Base-by-base conservation (phyloP, 257 asterid species). In the Haberlea rhodopensis region DNA sequence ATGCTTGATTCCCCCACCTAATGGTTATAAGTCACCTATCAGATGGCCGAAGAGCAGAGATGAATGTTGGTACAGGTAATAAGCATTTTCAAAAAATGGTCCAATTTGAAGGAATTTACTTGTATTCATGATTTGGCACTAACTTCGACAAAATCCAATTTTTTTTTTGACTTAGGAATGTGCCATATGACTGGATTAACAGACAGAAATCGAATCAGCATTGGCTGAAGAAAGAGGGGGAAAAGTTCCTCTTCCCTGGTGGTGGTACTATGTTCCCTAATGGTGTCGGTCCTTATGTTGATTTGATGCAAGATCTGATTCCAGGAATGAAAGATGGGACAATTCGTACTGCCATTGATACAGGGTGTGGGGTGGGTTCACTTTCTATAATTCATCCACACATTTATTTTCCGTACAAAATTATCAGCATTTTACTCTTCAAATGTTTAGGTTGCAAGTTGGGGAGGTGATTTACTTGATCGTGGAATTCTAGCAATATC, bases 251-350 rank as follows among this genome's bases (percentile, higher is more conserved):
- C 64, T 94, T 94, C 76, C 99, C 99, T 4, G 99, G 99, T 29
- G 99, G 99, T 2, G 97, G 99, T 55, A 94, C 99, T 59, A 94
- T 94, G 99, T 94, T 90, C 68, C 99, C 97, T 0, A 79, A 94
- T 29, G 99, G 99, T 60, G 99, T 94, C 7, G 80, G 96, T 56
- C 68, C 79, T n/a, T 90, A 94, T 43, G 95, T 90, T 46, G 99
- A 90, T 84, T 65, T 77, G 73, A 87, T 94, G 99, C 78, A 80
- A 72, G 80, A 83, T 70, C 72, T 94, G 79, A 81, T 94, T 62
- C 99, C 99, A 2, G 92, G 77, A 70, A 94, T 94, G 94, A 94
- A 83, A 72, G 97, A 89, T 67, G 96, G 99, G 28, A 80, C 95
- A 3, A 26, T 90, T 31, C 81, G 97, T 43, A 92, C 99, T 26